Evolutionary conservation across 495 filamentous ascomycete species (phyloP).

Genomic region (Pyrenopolyporus hunteri): DNA sequence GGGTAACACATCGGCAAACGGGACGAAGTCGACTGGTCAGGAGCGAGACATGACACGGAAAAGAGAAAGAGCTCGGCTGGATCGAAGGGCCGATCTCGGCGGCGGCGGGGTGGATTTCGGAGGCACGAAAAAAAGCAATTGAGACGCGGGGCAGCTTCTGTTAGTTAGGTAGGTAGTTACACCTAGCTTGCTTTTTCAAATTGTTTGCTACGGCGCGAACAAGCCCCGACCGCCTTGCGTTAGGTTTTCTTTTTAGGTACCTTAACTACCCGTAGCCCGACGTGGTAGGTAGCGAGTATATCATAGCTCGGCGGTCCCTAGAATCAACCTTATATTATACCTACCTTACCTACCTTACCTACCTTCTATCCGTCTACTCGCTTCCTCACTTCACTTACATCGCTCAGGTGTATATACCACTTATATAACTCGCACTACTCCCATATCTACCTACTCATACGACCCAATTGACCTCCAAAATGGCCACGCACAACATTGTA

Average conservation of each 20-base stretch:
- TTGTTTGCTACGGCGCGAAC: slow-evolving; percentile 2
- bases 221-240: background rate
- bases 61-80: background rate
- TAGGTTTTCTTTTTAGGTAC: too few relatives aligned
- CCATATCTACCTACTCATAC: background rate
- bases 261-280: too few relatives aligned
- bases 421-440: too few relatives aligned
- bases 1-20: background rate
- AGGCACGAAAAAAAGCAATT: slow-evolving; percentile 18
- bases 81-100: slow-evolving; percentile 32
- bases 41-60: too few relatives aligned
- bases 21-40: too few relatives aligned
- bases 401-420: too few relatives aligned
- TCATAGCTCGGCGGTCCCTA: background rate
- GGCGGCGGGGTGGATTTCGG: slow-evolving; percentile 27
- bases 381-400: background rate
- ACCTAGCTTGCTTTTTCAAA: too few relatives aligned
- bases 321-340: background rate
- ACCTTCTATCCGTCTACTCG: too few relatives aligned
- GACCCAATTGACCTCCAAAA: slow-evolving; percentile 33
- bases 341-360: too few relatives aligned
- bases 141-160: slow-evolving; percentile 31
- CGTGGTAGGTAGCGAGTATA: background rate
- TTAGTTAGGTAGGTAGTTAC: too few relatives aligned
- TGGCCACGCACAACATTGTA: slow-evolving; percentile 63